Percentiles rank a stretch among this genome's conserved stretches.
phyloP scores from a whole-genome alignment of 2,329 filamentous ascomycete species.

The Aspergillus bombycis region DNA sequence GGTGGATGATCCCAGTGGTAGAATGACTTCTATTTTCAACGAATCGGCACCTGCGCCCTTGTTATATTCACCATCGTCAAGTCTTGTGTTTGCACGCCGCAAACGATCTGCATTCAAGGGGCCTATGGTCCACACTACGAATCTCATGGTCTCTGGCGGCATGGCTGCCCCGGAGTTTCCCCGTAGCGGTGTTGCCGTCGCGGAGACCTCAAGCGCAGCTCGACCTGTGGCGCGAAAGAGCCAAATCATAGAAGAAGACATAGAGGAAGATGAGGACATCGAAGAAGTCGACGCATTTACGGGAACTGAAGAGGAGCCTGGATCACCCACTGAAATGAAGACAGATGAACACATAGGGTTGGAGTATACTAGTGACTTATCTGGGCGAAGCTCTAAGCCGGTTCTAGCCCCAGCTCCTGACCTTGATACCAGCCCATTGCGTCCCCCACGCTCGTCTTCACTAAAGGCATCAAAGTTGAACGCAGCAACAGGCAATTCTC shows the following conservation, averaged over 20 bases:
- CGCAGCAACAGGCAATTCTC: slow-evolving; percentile 18
- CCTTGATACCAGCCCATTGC: slow-evolving; percentile 33
- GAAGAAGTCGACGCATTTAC: slow-evolving; percentile 48
- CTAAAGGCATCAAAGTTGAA: slow-evolving; percentile 27
- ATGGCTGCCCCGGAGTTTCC: slow-evolving; percentile 38
- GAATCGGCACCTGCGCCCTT: slow-evolving; percentile 41
- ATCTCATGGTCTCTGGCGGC: slow-evolving; percentile 37
- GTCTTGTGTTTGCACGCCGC: slow-evolving; percentile 50
- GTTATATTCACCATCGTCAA: slow-evolving; percentile 45
- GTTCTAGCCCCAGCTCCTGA: slow-evolving; percentile 37
- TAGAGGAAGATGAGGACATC: slow-evolving; percentile 43
- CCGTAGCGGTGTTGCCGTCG: slow-evolving; percentile 29
- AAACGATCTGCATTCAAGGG: slow-evolving; percentile 51
- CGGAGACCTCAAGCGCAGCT: slow-evolving; percentile 21
- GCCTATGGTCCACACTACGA: slow-evolving; percentile 45
- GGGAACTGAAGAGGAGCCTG: slow-evolving; percentile 32
- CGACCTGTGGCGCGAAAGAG: slow-evolving; percentile 41
- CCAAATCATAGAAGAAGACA: slow-evolving; percentile 49
- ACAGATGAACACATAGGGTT: slow-evolving; percentile 13
- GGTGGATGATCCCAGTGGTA: slow-evolving; percentile 25
- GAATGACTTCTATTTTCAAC: slow-evolving; percentile 40
- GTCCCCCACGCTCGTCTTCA: slow-evolving; percentile 45
- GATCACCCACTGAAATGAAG: slow-evolving; percentile 26
- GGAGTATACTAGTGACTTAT: slow-evolving; percentile 18
- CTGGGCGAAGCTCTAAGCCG: slow-evolving; percentile 26